A percentile compares a stretch with the other conserved stretches of the same genome.
Conservation (phyloP, 208 protist species). For the Vickermania spadyakhi region DNA sequence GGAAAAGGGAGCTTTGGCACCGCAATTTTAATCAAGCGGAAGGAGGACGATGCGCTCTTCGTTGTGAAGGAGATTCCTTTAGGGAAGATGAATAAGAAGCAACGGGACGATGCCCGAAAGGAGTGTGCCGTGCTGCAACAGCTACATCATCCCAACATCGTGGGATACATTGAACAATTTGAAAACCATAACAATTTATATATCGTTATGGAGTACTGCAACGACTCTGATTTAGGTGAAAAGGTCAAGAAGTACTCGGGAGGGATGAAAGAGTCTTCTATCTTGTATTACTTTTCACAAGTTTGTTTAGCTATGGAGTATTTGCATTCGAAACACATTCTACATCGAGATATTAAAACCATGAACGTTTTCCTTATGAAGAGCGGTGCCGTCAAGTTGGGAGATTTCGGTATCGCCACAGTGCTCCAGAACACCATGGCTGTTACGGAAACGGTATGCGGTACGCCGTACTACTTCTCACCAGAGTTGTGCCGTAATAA, state of each 20-base stretch:
- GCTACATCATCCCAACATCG: constrained; percentile 88
- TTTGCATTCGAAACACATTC: constrained; percentile 85
- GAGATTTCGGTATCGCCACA: constrained; percentile 91
- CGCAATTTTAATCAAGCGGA: constrained; percentile 87
- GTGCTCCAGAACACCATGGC: constrained; percentile 88
- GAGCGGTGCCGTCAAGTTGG: constrained; percentile 85
- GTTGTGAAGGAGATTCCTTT: constrained; percentile 90
- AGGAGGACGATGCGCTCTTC: constrained; percentile 68
- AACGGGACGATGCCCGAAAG: constrained; percentile 82
- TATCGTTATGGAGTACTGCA: constrained; percentile 93
- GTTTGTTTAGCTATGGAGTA: constrained; percentile 91
- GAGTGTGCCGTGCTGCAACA: constrained; percentile 81
- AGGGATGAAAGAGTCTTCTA: constrained; percentile 63
- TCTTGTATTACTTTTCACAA: constrained; percentile 90
- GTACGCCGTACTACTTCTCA: constrained; percentile 94
- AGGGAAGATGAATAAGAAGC: constrained; percentile 73
- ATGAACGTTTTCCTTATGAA: constrained; percentile 93
- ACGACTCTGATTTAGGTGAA: constrained; percentile 70
- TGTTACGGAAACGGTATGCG: constrained; percentile 90
- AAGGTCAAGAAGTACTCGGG: constrained; percentile 60
- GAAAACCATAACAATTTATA: constrained; percentile 84
- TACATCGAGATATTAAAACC: constrained; percentile 92
- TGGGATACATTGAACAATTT: constrained; percentile 89
- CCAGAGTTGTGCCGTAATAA: constrained; percentile 92
- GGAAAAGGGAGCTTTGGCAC: constrained; percentile 91